Conservation (phyloP, 2,329 filamentous ascomycete species). For the Aspergillus terreus region DNA sequence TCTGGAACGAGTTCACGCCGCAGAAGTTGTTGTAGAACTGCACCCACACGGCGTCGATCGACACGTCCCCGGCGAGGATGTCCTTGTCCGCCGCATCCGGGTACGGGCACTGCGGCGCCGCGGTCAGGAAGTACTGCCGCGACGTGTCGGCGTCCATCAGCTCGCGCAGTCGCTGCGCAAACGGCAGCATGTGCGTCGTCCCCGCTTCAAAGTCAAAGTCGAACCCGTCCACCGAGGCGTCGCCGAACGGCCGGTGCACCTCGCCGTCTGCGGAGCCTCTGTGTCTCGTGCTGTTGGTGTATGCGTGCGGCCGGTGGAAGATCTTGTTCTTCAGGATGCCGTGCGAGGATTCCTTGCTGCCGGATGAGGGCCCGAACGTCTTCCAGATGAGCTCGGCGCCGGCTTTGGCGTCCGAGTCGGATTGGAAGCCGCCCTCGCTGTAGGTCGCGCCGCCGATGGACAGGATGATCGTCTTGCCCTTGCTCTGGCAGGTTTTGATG, state of each 20-base stretch:
- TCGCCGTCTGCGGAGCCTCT: constrained; percentile 20
- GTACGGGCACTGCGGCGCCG: constrained; percentile 66
- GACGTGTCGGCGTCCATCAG: constrained; percentile 51
- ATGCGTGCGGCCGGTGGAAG: background rate
- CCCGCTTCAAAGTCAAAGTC: constrained; percentile 70
- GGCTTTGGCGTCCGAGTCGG: constrained; percentile 47
- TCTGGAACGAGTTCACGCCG: constrained; percentile 51
- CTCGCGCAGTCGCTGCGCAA: constrained; percentile 56
- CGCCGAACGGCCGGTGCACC: constrained; percentile 63
- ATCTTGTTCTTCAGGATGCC: too few relatives aligned
- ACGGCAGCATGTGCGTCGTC: constrained; percentile 58
- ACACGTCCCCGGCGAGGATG: constrained; percentile 53
- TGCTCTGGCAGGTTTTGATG: constrained; percentile 57
- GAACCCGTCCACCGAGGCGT: constrained; percentile 66
- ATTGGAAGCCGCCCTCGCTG: constrained; percentile 63
- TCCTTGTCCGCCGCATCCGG: constrained; percentile 59
- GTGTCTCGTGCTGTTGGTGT: background rate
- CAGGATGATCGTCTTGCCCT: constrained; percentile 67
- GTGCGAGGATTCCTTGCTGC: background rate
- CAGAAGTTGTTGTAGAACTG: constrained; percentile 71
- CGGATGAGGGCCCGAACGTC: constrained; percentile 60
- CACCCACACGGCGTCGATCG: constrained; percentile 59
- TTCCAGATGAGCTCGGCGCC: constrained; percentile 65
- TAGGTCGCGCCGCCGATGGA: constrained; percentile 71
- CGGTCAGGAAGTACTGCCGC: constrained; percentile 58